Conservation (phyloP, 2,329 filamentous ascomycete genomes). For the Sarocladium oryzae region DNA sequence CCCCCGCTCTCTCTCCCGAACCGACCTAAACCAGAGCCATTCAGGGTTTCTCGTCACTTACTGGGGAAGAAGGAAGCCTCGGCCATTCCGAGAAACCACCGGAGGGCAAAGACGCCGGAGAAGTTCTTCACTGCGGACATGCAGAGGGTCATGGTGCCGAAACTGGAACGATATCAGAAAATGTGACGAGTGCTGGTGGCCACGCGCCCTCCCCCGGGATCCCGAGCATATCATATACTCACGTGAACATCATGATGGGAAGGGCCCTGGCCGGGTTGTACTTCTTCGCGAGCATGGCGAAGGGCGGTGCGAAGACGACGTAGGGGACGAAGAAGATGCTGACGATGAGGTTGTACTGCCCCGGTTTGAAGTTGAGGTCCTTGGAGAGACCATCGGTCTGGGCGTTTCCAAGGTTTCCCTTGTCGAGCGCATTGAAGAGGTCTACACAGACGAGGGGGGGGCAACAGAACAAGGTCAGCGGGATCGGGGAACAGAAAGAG, state of each 20-base stretch:
- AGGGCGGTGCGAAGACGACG: conserved; percentile 58
- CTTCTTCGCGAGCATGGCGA: conserved; percentile 61
- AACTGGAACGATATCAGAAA: conserved; percentile 26
- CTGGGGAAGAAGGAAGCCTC: conserved; percentile 50
- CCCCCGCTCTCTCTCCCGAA: too few relatives aligned
- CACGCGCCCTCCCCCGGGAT: too few relatives aligned
- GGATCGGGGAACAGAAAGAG: too few relatives aligned
- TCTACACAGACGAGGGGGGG: too few relatives aligned
- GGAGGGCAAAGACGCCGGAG: conserved; percentile 41
- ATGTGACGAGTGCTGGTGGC: too few relatives aligned
- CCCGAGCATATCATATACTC: too few relatives aligned
- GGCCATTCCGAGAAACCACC: conserved; percentile 45
- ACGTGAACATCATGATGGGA: conserved; percentile 61
- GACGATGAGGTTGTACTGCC: conserved; percentile 66
- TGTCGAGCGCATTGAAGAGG: conserved; percentile 42
- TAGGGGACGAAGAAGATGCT: conserved; percentile 72
- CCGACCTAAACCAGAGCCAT: too few relatives aligned
- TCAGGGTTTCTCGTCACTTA: too few relatives aligned
- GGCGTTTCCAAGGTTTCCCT: conserved; percentile 42
- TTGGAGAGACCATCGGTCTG: conserved; percentile 44
- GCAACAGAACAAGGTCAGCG: too few relatives aligned
- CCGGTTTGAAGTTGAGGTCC: conserved; percentile 44
- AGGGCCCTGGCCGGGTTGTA: conserved; percentile 61
- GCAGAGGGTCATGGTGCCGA: conserved; percentile 61
- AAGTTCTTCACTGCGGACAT: conserved; percentile 45